Base-by-base conservation (phyloP, 1,284 basidiomycete species). In the Phlebopus sp. region DNA sequence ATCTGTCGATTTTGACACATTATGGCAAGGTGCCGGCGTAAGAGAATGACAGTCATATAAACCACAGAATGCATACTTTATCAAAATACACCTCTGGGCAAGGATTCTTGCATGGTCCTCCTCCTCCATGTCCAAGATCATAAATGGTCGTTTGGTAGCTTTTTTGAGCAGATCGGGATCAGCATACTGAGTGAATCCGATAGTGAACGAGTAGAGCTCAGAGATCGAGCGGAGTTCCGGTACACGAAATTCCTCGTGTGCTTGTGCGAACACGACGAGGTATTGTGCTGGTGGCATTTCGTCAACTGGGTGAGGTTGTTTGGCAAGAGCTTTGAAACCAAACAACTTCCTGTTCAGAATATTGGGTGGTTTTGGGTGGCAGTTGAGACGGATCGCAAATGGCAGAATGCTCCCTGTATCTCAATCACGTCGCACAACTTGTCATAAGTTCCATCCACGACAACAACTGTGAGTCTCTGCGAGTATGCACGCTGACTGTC, bases 71-170 rank as follows among this genome's bases (percentile, higher is more conserved):
- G 23, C 67, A 56, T 50, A 94, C 88, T 88, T 92, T 60, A 98
- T 78, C 38, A 94, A 69, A 34, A 96, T 86, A 57, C 91, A 92
- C 55, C 96, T 73, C 52, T 78, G 73, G 0, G 90, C 84, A 17
- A 99, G 72, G n/a, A 79, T 65, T 46, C 74, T 69, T 0, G 88
- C 91, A 54, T 95, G 82, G 36, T 85, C 81, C 56, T 92, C 90
- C 21, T 74, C 67, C 23, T 83, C 79, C 2, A 96, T 69, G 23
- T 77, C 74, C 25, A 95, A 66, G 34, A 90, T 68, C 76, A 93
- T 82, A 64, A 88, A 89, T 0, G 91, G 90, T 40, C 82, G 71
- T n/a, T 66, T 73, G 29, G 75, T 78, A 50, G 69, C 68, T 39
- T 74, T 69, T 43, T 76, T 69, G 21, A 67, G 54, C 11, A 60